Evolutionary conservation across 2,329 filamentous ascomycete genomes (phyloP).

Genomic region (Cladophialophora immunda): DNA sequence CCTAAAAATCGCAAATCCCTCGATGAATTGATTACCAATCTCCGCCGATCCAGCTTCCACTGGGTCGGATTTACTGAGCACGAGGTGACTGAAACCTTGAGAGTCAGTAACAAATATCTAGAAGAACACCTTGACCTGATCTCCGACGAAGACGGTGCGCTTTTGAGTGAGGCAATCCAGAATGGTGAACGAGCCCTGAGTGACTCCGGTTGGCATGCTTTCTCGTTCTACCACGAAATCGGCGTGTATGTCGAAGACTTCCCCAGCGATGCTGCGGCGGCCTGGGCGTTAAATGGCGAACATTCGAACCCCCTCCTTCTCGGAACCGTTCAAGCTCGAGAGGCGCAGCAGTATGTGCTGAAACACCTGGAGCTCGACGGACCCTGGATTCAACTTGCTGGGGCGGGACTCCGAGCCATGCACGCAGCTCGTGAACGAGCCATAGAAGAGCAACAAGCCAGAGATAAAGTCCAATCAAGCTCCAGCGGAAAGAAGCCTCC

Average conservation of each 20-base stretch:
- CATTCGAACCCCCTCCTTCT: slow-evolving; percentile 60
- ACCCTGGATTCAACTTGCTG: slow-evolving; percentile 52
- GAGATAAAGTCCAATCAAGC: slow-evolving; percentile 22
- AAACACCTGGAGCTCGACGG: slow-evolving; percentile 47
- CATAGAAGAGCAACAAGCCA: slow-evolving; percentile 29
- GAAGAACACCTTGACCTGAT: slow-evolving; percentile 68
- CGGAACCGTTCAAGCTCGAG: slow-evolving; percentile 64
- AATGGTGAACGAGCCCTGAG: slow-evolving; percentile 67
- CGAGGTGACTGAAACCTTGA: slow-evolving; percentile 71
- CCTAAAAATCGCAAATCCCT: slow-evolving; percentile 73
- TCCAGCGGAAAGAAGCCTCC: slow-evolving; percentile 26
- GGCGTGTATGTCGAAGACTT: slow-evolving; percentile 76
- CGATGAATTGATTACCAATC: slow-evolving; percentile 74
- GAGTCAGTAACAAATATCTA: slow-evolving; percentile 74
- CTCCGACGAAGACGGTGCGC: slow-evolving; percentile 65
- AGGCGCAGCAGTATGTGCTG: slow-evolving; percentile 64
- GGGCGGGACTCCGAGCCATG: slow-evolving; percentile 51
- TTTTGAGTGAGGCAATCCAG: slow-evolving; percentile 71
- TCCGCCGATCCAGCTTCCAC: slow-evolving; percentile 86
- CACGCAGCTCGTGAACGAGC: slow-evolving; percentile 39
- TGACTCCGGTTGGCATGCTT: slow-evolving; percentile 71
- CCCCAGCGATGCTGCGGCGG: slow-evolving; percentile 65
- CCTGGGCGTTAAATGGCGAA: slow-evolving; percentile 73
- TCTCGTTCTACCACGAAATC: slow-evolving; percentile 78
- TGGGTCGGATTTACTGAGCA: slow-evolving; percentile 74